Evolutionary conservation across 805 yeast genomes (phyloP).

Genomic region (Millerozyma acaciae): DNA sequence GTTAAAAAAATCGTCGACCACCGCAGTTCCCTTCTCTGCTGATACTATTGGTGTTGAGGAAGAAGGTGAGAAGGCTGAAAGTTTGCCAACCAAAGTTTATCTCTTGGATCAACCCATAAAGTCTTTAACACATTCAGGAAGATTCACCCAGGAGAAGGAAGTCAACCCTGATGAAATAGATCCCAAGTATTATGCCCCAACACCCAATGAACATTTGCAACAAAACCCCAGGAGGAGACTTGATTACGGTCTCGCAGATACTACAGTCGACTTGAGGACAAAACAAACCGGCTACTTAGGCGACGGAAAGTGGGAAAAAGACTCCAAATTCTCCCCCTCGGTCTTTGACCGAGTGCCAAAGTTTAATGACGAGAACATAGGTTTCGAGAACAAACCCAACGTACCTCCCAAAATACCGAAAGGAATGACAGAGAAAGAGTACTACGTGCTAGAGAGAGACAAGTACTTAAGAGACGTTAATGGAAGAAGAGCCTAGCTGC

Average conservation of each 20-base stretch:
- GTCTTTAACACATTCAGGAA: constrained; percentile 22
- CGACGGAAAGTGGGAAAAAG: constrained; percentile 24
- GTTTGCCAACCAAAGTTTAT: constrained; percentile 33
- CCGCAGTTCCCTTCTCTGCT: constrained; percentile 40
- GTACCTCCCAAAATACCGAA: constrained; percentile 44
- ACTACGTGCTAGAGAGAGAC: constrained; percentile 39
- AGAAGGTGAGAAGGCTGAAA: constrained; percentile 17
- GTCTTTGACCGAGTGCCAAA: constrained; percentile 28
- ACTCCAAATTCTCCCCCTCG: constrained; percentile 28
- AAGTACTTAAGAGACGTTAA: constrained; percentile 35
- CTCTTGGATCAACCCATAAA: constrained; percentile 32
- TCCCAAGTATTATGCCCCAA: constrained; percentile 43
- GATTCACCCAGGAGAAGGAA: constrained; percentile 9
- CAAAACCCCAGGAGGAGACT: constrained; percentile 15
- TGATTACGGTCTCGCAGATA: too few species aligned
- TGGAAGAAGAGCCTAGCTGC: constrained; percentile 24
- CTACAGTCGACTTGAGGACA: constrained; percentile 28
- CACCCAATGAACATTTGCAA: constrained; percentile 41
- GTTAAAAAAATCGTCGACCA: constrained; percentile 8
- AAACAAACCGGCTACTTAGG: constrained; percentile 40
- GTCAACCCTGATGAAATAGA: constrained; percentile 26
- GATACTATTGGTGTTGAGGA: constrained; percentile 35
- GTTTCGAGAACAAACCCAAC: constrained; percentile 29
- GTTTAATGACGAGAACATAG: constrained; percentile 16
- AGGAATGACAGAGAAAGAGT: constrained; percentile 40